Evolutionary conservation across 768 basidiomycete species (phyloP), one percentile per base, ranked within the genome.

Genomic region (Suillus discolor): DNA sequence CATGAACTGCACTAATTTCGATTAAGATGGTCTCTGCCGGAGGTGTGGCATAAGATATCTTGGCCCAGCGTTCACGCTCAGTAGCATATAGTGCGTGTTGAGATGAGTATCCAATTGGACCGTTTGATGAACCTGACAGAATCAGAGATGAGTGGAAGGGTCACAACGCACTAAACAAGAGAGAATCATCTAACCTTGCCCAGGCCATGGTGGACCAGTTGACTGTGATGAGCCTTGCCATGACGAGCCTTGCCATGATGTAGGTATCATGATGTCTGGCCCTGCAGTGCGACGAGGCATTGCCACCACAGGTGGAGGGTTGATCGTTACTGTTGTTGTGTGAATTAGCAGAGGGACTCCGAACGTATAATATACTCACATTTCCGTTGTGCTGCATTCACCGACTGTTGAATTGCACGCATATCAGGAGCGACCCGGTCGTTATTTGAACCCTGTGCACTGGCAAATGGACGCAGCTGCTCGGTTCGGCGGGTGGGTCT

Each of bases 11-110:
- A 34, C 62, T 61, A n/a, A 67, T 61, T 9, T 44, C 41, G 0
- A 67, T 39, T 6, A 31, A 25, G 34, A 67, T 67, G 3, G 51
- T 67, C 51, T 67, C 62, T 12, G 49, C 63, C 3, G 44, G 42
- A 36, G 63, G 53, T 11, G 34, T 23, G 34, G n/a, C 23, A 18
- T 55, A 55, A 16, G 53, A 3, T 11, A 57, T 23, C 23, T 44
- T 20, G 25, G 63, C 51, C 63, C 42, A 45, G 39, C 39, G 38
- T 44, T 64, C 7, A 3, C 6, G 20, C 53, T 64, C 53, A 1
- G 41, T 36, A 13, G 18, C n/a, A 42, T 64, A 55, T 5, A 36
- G 28, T 4, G 23, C 63, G 44, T 64, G 63, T 16, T 55, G 38
- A 23, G 34, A 28, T 2, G 13, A 31, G 45, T 64, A 64, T 28